These are phyloP conservation scores for Clonostachys sp. DNA, from an alignment of 2,329 filamentous ascomycete genomes.

Conservation along the genomic window DNA sequence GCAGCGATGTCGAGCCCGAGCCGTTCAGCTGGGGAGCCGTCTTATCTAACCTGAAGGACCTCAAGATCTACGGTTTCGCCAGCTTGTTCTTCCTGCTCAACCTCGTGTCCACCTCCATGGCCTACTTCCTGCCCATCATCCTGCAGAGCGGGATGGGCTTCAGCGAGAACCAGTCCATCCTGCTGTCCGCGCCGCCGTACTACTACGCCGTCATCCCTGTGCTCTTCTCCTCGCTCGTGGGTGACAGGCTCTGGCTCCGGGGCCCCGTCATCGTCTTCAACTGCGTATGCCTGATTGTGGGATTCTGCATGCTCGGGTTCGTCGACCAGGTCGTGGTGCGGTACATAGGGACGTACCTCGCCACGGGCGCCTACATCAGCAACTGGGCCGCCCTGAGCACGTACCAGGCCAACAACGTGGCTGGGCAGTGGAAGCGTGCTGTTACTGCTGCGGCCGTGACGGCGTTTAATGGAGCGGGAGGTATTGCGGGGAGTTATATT, in stretches of 20 bases:
- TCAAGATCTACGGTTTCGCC: conserved; percentile 7
- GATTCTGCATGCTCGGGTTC: conserved; percentile 5
- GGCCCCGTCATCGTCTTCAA: conserved; percentile 11
- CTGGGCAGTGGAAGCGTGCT: conserved; percentile 14
- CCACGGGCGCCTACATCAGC: conserved; percentile 7
- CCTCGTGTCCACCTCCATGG: conserved; percentile 7
- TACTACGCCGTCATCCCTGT: conserved; percentile 11
- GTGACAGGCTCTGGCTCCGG: conserved; percentile 11
- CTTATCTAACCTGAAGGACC: conserved; percentile 3
- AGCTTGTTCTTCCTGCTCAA: conserved; percentile 10
- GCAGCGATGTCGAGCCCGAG: conserved; percentile 7
- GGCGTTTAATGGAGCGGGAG: conserved; percentile 11
- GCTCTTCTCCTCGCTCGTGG: conserved; percentile 8
- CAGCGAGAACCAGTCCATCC: conserved; percentile 7
- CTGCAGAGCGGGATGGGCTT: conserved; percentile 10
- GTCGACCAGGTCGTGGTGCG: conserved; percentile 4
- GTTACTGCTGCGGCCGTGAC: conserved; percentile 11
- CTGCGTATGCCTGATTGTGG: conserved; percentile 5
- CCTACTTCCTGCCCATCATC: conserved; percentile 13
- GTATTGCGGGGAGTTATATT: conserved; percentile 9
- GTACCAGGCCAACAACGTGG: conserved; percentile 13
- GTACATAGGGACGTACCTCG: conserved; percentile 14
- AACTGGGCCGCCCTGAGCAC: conserved; percentile 7
- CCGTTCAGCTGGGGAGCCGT: conserved; percentile 4
- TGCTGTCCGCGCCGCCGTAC: conserved; percentile 15